Base-by-base conservation (phyloP, 1,139 yeast genomes). In the Kodamaea alishanica region DNA sequence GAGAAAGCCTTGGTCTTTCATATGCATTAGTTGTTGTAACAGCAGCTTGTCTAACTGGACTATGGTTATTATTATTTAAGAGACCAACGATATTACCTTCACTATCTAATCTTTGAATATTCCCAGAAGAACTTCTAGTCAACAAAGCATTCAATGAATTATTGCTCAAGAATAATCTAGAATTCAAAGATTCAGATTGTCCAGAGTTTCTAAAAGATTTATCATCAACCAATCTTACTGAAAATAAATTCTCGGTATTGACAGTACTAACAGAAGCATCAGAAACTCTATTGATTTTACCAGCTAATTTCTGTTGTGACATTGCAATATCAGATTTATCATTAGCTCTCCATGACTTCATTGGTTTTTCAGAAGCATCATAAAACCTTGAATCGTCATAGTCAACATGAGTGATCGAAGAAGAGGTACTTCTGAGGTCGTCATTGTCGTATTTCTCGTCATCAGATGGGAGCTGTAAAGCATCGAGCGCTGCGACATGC, bases 251-350 rank as follows among this genome's bases (percentile, higher is more conserved):
- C 41, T 83, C 89, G 0, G 96, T 86, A 35, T 92, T 82, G 24
- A 89, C 92, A 0, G 96, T 88, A 27, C 92, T 90, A 47, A 85
- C 55, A 0, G 96, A 85, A 26, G 76, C 77, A 43, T 79, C 70
- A 12, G 94, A 84, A 35, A 77, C 50, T 50, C 74, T 62, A 15
- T 15, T 15, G 20, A 15, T 15, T 15, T 15, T 15, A 15, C 20
- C 20, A 15, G 20, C 20, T 15, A 15, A 15, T 25, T 54, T 47
- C 15, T 52, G 48, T 24, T 54, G 51, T 12, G 35, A 24, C 24
- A 45, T 40, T 39, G 53, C 55, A 24, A 54, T 55, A 32, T 58
- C 67, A 9, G 51, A 51, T n/a, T 56, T 55, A 41, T 61, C 67
- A 37, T 66, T 62, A 28, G 75, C 76, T 57, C 96, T 72, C 97